Evolutionary conservation across 1,139 yeast species (phyloP).

Genomic region (Geotrichum citri-aurantii): DNA sequence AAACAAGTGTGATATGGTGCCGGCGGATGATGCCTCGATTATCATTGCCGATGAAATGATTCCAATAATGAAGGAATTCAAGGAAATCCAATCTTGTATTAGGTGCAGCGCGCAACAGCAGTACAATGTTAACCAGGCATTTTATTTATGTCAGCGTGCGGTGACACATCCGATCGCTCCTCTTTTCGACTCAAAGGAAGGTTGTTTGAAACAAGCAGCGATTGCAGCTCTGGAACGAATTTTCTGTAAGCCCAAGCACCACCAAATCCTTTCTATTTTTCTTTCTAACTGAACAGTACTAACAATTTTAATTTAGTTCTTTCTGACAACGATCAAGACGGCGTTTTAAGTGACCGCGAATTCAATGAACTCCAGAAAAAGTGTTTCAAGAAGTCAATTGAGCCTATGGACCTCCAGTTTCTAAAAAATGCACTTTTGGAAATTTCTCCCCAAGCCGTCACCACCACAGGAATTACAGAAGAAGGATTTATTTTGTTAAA

Average conservation of each 20-base stretch:
- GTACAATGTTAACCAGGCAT: slow-evolving; percentile 78
- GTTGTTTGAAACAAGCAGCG: slow-evolving; percentile 71
- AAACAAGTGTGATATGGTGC: slow-evolving; percentile 59
- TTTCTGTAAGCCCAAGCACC: slow-evolving; percentile 41
- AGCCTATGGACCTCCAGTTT: slow-evolving; percentile 46
- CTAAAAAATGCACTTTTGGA: slow-evolving; percentile 40
- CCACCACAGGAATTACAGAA: slow-evolving; percentile 54
- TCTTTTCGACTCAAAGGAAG: slow-evolving; percentile 84
- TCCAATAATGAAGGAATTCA: slow-evolving; percentile 81
- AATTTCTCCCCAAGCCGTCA: slow-evolving; percentile 19
- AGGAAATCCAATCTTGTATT: slow-evolving; percentile 88
- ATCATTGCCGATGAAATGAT: slow-evolving; percentile 67
- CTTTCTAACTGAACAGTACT: neutral
- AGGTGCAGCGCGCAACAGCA: slow-evolving; percentile 78
- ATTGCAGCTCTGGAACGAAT: slow-evolving; percentile 70
- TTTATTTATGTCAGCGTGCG: slow-evolving; percentile 86
- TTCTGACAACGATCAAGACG: slow-evolving; percentile 88
- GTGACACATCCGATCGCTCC: slow-evolving; percentile 94
- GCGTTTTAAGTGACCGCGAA: slow-evolving; percentile 64
- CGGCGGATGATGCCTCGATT: slow-evolving; percentile 31
- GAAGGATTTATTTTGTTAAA: slow-evolving; percentile 74
- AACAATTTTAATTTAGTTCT: slow-evolving; percentile 37
- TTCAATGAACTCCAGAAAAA: slow-evolving; percentile 61
- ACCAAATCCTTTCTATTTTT: neutral
- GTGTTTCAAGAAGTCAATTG: slow-evolving; percentile 63